Evolutionary conservation across 2,329 filamentous ascomycete species (phyloP).

Genomic region (Nothophoma quercina): DNA sequence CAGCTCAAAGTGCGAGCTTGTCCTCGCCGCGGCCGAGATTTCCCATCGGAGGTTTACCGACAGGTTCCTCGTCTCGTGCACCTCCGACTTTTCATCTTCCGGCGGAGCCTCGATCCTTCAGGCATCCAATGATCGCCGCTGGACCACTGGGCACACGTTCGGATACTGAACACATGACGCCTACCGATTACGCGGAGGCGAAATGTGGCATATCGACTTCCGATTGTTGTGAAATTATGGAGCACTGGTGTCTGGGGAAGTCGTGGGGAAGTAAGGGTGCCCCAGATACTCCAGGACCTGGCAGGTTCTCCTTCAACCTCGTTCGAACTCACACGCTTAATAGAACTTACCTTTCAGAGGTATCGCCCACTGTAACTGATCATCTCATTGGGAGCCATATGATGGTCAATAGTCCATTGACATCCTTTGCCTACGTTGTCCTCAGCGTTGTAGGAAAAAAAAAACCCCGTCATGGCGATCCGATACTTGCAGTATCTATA

Average conservation of each 20-base stretch:
- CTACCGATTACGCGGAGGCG: not conserved
- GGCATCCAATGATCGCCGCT: not conserved
- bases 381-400: no score
- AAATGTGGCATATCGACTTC: not conserved
- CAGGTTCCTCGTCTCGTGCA: constrained; percentile 8
- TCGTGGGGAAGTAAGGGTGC: not conserved
- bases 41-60: not conserved
- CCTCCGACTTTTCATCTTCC: constrained; percentile 6
- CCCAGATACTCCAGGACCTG: not conserved
- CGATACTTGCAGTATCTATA: no score
- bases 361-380: no score
- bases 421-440: no score
- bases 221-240: not conserved
- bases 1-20: constrained; percentile 8
- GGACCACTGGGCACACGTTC: not conserved
- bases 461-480: no score
- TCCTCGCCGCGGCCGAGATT: constrained; percentile 13
- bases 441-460: no score
- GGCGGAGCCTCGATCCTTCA: constrained; percentile 14
- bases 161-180: not conserved
- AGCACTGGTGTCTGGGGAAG: not conserved
- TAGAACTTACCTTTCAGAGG: no score
- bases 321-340: no score
- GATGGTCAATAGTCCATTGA: no score
- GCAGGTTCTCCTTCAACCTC: no score